These are phyloP conservation scores for Medakamo hakoo DNA, from an alignment of 139 green algal genomes.

Conservation along the genomic window DNA sequence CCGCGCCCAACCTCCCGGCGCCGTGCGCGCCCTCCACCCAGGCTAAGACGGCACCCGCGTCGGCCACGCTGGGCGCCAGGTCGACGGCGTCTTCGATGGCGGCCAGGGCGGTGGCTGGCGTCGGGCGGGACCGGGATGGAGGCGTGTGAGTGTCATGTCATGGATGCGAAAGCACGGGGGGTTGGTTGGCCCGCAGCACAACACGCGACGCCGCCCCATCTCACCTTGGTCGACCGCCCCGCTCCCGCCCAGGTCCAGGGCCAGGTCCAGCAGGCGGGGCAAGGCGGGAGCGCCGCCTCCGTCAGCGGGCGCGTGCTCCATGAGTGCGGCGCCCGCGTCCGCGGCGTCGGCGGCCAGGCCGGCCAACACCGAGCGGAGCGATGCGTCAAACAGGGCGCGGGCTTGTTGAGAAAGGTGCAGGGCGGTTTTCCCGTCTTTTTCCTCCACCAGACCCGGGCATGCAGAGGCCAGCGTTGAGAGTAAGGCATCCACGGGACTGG, in stretches of 20 bases:
- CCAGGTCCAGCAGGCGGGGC: slow-evolving; percentile 1
- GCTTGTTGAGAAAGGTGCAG: not conserved
- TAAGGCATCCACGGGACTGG: too few relatives aligned
- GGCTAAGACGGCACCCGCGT: slow-evolving; percentile 18
- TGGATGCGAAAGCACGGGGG: too few relatives aligned
- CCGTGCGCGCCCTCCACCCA: slow-evolving; percentile 10
- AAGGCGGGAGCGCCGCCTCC: not conserved
- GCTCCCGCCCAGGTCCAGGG: too few relatives aligned
- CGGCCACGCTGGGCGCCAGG: slow-evolving; percentile 6
- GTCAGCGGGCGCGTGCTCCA: not conserved
- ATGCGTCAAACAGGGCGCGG: not conserved
- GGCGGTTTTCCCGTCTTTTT: too few relatives aligned
- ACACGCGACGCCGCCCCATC: too few relatives aligned
- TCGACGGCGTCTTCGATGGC: slow-evolving; percentile 24
- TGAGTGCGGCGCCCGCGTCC: not conserved
- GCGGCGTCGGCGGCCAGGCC: not conserved
- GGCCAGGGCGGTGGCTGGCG: not conserved
- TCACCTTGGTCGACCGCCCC: too few relatives aligned
- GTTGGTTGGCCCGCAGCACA: too few relatives aligned
- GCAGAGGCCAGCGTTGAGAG: too few relatives aligned
- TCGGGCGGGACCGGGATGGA: too few relatives aligned
- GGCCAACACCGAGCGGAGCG: not conserved
- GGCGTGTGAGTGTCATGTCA: too few relatives aligned
- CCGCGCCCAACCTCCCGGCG: slow-evolving; percentile 2
- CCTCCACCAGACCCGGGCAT: too few relatives aligned